Conservation (phyloP, 2,329 filamentous ascomycete genomes). For the Aspergillus neotritici region DNA sequence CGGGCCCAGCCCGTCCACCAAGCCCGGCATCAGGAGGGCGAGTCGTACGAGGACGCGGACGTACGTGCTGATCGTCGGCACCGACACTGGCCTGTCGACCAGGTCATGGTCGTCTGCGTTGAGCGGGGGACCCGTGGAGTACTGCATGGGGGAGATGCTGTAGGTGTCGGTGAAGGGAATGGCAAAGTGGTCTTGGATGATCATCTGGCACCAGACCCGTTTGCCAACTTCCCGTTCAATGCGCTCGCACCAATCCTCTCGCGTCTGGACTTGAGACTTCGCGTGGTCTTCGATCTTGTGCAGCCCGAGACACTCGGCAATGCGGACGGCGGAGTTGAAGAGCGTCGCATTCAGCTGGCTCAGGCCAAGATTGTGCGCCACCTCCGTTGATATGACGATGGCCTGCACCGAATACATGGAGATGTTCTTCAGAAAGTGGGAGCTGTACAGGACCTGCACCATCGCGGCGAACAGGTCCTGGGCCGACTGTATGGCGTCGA, state of each 20-base stretch:
- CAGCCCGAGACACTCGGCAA: conserved; percentile 28
- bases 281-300: conserved; percentile 22
- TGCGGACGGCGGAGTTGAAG: conserved; percentile 32
- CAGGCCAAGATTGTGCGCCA: conserved; percentile 35
- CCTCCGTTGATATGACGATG: conserved; percentile 34
- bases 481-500: conserved; percentile 19
- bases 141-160: conserved; percentile 34
- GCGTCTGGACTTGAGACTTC: conserved; percentile 2
- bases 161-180: conserved; percentile 36
- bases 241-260: conserved; percentile 20
- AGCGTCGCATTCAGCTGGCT: conserved; percentile 34
- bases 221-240: conserved; percentile 31
- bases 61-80: conserved; percentile 22
- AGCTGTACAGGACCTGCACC: conserved; percentile 29
- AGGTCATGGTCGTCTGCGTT: conserved; percentile 35
- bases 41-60: conserved; percentile 27
- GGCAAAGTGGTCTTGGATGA: conserved; percentile 36
- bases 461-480: conserved; percentile 27
- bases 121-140: conserved; percentile 25
- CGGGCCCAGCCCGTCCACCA: conserved; percentile 31
- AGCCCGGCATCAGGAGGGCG: conserved; percentile 31
- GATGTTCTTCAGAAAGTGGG: conserved; percentile 30
- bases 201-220: conserved; percentile 34
- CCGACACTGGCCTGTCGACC: conserved; percentile 12
- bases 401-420: conserved; percentile 31